A percentile compares a stretch with the other conserved stretches of the same genome.
These are phyloP conservation scores for Pestalotiopsis sp. DNA, from an alignment of 2,329 filamentous ascomycete genomes.

Conservation along the genomic window DNA sequence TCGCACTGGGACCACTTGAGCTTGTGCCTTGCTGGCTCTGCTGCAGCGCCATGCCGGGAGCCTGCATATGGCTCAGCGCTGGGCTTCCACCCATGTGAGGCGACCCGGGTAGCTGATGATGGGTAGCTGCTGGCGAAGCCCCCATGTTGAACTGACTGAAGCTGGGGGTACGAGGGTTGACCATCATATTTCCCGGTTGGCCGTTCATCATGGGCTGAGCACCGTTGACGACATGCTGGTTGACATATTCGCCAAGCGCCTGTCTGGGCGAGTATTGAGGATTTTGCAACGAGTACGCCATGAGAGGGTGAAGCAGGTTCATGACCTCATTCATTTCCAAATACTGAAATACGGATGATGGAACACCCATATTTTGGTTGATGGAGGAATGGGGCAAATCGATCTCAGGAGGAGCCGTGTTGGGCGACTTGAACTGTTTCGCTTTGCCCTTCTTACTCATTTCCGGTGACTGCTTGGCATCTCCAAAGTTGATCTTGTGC, in stretches of 20 bases:
- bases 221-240: conserved; percentile 44
- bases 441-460: conserved; percentile 69
- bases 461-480: conserved; percentile 64
- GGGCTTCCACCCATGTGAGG: conserved; percentile 62
- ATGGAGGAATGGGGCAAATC: conserved; percentile 63
- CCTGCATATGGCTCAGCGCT: conserved; percentile 64
- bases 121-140: conserved; percentile 61
- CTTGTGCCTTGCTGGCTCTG: conserved; percentile 70
- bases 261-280: conserved; percentile 57
- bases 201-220: conserved; percentile 47
- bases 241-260: conserved; percentile 64
- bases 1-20: conserved; percentile 68
- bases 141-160: conserved; percentile 63
- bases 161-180: conserved; percentile 55
- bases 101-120: conserved; percentile 65
- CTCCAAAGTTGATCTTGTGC: conserved; percentile 60
- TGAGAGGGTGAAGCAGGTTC: conserved; percentile 50
- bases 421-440: conserved; percentile 62
- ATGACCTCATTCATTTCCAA: conserved; percentile 71
- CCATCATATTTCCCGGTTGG: conserved; percentile 44
- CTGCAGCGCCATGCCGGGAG: conserved; percentile 68
- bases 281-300: conserved; percentile 59
- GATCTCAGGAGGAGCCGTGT: conserved; percentile 61
- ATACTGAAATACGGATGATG: conserved; percentile 64
- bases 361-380: conserved; percentile 61